Base-by-base conservation (phyloP, 768 basidiomycete genomes). In the Russula compacta region DNA sequence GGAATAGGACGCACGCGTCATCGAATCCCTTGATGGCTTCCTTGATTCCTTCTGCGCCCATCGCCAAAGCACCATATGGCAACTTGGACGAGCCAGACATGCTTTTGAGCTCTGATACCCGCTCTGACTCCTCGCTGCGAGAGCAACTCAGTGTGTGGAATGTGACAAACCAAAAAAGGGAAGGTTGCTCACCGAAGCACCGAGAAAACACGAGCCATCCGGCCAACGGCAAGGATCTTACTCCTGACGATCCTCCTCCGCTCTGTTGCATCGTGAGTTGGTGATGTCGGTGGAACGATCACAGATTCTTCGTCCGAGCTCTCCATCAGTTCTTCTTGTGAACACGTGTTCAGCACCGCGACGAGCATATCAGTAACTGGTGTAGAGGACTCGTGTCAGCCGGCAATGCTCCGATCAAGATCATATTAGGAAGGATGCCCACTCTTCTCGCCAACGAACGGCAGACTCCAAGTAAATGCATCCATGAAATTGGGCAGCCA, bases 401-500 rank as follows among this genome's bases (percentile, higher is more conserved):
- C 17, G 60, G 21, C 49, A 53, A 51, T n/a, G n/a, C 14, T 5
- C 40, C 32, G 43, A 58, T n/a, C 6, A 38, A 43, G n/a, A 24
- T n/a, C 11, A 53, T 32, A 10, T 50, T 53, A 12, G 24, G 11
- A 53, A 12, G 19, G 11, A 14, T 29, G 76, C 90, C 57, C 63
- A 95, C 95, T 97, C 77, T 98, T 98, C 65, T 92, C 86, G 55
- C 94, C 95, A 5, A 98, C 94, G 71, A 98, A 98, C 0, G 95
- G 95, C 59, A 98, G 72, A 79, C 89, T 92, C 95, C 95, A 98
- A 11, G 94, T 95, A 71, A 98, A 98, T 35, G 92, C 94, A 69
- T 98, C 92, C 83, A 95, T 95, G 68, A 97, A 97, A 75, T 97
- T 97, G 0, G 95, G 95, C 35, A 98, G 72, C 92, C 93, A 95